Conservation (phyloP, 352 stramenopile genomes). For the Pythium phragmiticola region DNA sequence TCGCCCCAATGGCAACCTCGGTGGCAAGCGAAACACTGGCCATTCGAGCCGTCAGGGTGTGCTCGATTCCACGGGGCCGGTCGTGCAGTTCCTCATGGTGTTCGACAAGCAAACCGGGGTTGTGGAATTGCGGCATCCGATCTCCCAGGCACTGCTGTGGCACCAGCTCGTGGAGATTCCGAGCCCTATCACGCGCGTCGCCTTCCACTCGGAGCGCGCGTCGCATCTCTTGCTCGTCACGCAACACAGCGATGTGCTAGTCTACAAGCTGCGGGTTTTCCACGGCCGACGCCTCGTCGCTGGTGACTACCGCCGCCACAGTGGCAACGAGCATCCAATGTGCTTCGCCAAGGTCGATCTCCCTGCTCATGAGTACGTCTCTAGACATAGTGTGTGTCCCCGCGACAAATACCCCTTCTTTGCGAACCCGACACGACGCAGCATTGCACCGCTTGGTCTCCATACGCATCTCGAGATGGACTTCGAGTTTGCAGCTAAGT, state of each 20-base stretch:
- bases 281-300: conserved; percentile 22
- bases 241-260: background rate
- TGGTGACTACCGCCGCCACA: conserved; percentile 23
- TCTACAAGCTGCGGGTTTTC: conserved; percentile 28
- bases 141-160: conserved; percentile 11
- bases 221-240: conserved; percentile 21
- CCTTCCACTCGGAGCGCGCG: conserved; percentile 28
- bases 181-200: conserved; percentile 6
- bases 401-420: background rate
- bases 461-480: conserved; percentile 27
- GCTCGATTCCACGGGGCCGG: background rate
- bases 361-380: background rate
- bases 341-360: conserved; percentile 6
- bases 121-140: conserved; percentile 19
- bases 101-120: conserved; percentile 13
- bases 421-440: background rate
- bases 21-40: conserved; percentile 5
- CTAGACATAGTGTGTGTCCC: background rate
- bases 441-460: conserved; percentile 7
- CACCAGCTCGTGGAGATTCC: conserved; percentile 20
- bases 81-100: conserved; percentile 24
- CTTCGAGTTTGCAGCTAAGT: conserved; percentile 7
- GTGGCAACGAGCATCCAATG: conserved; percentile 3
- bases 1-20: conserved; percentile 10
- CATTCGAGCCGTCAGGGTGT: background rate